These are phyloP conservation scores for Trichopus zeylanicus DNA, from an alignment of 116 monocot genomes.

Conservation along the genomic window DNA sequence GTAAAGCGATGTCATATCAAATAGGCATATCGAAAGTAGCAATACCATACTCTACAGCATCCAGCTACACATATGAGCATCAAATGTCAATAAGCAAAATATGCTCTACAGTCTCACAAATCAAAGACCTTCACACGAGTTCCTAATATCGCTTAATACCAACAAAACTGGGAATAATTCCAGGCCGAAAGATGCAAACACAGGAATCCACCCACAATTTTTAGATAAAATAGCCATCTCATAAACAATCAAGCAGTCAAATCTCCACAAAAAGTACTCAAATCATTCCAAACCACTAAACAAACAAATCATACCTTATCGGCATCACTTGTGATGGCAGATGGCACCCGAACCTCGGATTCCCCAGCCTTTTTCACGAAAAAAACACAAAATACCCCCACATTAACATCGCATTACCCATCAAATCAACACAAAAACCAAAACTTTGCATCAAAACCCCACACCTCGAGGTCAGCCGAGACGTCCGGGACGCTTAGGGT, in stretches of 20 bases:
- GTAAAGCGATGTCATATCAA: too few species aligned
- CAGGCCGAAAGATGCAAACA: background rate
- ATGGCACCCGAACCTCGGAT: background rate
- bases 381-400: background rate
- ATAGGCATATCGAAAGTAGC: too few species aligned
- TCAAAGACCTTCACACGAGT: too few species aligned
- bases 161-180: too few species aligned
- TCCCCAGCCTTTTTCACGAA: background rate
- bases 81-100: background rate
- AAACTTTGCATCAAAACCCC: background rate
- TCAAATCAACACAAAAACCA: background rate
- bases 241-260: background rate
- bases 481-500: background rate
- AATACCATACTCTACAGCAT: too few species aligned
- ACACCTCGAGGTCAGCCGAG: constrained; percentile 1
- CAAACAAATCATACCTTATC: background rate
- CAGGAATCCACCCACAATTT: background rate
- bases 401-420: background rate
- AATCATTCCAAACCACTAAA: background rate
- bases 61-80: too few species aligned
- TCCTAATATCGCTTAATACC: too few species aligned
- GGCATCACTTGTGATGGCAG: background rate
- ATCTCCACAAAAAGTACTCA: background rate
- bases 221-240: background rate
- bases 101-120: background rate